Percentiles rank a stretch among this genome's conserved stretches.
These are phyloP conservation scores for Glaciozyma antarctica DNA, from an alignment of 768 basidiomycete species.

Conservation along the genomic window DNA sequence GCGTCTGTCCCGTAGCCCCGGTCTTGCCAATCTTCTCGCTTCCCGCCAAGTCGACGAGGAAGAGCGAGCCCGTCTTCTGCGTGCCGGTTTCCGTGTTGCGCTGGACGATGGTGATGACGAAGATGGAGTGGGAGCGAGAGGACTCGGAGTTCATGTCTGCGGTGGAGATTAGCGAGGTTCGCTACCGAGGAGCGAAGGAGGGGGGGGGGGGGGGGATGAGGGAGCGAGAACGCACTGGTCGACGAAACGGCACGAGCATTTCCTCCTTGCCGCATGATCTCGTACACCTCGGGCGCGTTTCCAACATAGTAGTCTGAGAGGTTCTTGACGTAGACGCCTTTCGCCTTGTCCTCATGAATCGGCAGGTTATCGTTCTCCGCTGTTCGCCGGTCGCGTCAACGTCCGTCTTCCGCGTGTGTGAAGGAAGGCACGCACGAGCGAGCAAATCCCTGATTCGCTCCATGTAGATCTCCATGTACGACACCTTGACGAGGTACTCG, in stretches of 20 bases:
- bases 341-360: slow-evolving; percentile 94
- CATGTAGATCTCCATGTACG: slow-evolving; percentile 99
- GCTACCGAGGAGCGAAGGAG: not conserved
- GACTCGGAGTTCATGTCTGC: slow-evolving; percentile 99
- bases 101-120: slow-evolving; percentile 82
- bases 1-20: slow-evolving; percentile 93
- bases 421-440: slow-evolving; percentile 60
- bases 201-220: not conserved
- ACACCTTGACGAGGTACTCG: slow-evolving; percentile 98
- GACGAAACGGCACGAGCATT: slow-evolving; percentile 81
- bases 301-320: slow-evolving; percentile 97
- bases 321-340: slow-evolving; percentile 95
- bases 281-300: slow-evolving; percentile 88
- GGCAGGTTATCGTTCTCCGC: slow-evolving; percentile 98
- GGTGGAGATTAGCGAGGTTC: not conserved
- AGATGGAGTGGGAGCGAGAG: slow-evolving; percentile 97
- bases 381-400: slow-evolving; percentile 68
- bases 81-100: slow-evolving; percentile 92
- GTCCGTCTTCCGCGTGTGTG: slow-evolving; percentile 71
- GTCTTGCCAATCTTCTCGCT: slow-evolving; percentile 99
- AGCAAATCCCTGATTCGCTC: slow-evolving; percentile 91
- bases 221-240: slow-evolving; percentile 58
- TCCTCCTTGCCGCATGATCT: slow-evolving; percentile 96
- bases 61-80: slow-evolving; percentile 91
- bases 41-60: slow-evolving; percentile 94